A percentile compares a stretch with the other conserved stretches of the same genome.
These are phyloP conservation scores for Picochlorum sp. DNA, from an alignment of 139 green algal species.

Conservation along the genomic window DNA sequence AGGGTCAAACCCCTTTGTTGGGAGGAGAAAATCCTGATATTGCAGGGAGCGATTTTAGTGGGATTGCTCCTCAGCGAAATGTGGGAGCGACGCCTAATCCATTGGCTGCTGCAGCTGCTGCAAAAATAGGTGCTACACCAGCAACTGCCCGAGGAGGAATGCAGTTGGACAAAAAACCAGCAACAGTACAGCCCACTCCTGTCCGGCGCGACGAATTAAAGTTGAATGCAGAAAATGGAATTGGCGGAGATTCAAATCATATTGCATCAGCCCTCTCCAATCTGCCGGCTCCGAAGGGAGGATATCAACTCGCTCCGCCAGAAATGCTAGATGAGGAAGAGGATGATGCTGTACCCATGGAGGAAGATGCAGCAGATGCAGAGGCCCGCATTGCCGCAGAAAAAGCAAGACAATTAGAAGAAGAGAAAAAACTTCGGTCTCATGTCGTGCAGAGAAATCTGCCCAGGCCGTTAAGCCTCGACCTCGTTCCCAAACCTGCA, in stretches of 20 bases:
- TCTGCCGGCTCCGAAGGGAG: constrained; percentile 80
- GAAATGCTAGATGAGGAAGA: constrained; percentile 39
- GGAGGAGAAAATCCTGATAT: constrained; percentile 81
- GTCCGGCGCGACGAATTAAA: background rate
- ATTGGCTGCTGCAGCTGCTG: constrained; percentile 26
- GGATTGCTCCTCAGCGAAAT: constrained; percentile 48
- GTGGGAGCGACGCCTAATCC: constrained; percentile 57
- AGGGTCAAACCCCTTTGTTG: constrained; percentile 78
- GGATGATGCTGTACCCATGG: constrained; percentile 7
- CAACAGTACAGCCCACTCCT: constrained; percentile 7
- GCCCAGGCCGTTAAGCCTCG: constrained; percentile 48
- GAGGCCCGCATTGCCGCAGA: constrained; percentile 50
- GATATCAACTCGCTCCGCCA: constrained; percentile 77
- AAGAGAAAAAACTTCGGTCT: constrained; percentile 35
- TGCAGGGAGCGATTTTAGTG: constrained; percentile 59
- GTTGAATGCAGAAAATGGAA: background rate
- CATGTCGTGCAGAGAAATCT: constrained; percentile 68
- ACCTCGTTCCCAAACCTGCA: constrained; percentile 27
- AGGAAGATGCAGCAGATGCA: constrained; percentile 36
- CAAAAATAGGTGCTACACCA: background rate
- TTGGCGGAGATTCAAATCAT: too few species aligned
- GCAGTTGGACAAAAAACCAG: constrained; percentile 78
- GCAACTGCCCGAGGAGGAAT: constrained; percentile 41
- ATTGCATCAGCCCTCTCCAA: constrained; percentile 38
- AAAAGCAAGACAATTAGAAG: constrained; percentile 36